phyloP scores from a whole-genome alignment of 1,139 yeast genomes.

The Nadsonia starkeyi-henricii region DNA sequence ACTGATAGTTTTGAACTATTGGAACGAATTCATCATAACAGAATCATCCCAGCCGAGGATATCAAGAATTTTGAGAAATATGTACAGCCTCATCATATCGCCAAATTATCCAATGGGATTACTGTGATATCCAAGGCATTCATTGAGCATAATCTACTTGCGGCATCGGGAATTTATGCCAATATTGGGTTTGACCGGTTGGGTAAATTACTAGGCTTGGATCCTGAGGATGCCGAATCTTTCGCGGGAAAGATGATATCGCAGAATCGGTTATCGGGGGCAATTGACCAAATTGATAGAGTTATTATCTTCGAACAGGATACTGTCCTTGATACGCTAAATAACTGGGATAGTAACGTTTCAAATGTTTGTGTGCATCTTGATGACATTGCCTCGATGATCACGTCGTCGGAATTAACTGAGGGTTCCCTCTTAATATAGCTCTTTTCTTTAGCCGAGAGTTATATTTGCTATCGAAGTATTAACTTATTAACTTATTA shows the following conservation, averaged over 20 bases:
- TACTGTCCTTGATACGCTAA: conserved; percentile 5
- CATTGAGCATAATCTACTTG: conserved; percentile 24
- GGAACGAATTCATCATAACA: conserved; percentile 20
- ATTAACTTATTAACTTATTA: too few species aligned
- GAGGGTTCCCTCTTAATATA: not conserved
- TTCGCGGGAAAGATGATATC: conserved; percentile 23
- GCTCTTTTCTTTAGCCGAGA: too few species aligned
- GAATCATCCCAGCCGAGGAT: conserved; percentile 19
- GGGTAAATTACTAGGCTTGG: conserved; percentile 19
- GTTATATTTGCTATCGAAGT: too few species aligned
- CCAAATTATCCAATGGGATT: conserved; percentile 18
- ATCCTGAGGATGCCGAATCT: conserved; percentile 19
- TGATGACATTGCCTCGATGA: conserved; percentile 15
- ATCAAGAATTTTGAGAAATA: conserved; percentile 15
- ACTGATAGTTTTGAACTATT: conserved; percentile 15
- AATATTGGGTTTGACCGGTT: conserved; percentile 20
- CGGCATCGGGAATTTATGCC: conserved; percentile 22
- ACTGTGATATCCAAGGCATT: conserved; percentile 23
- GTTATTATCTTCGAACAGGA: conserved; percentile 17
- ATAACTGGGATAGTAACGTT: conserved; percentile 21
- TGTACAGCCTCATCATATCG: conserved; percentile 19
- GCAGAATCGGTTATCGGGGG: conserved; percentile 22
- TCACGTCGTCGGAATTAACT: not conserved
- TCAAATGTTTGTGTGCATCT: conserved; percentile 16
- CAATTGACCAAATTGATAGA: conserved; percentile 23